Percentiles rank a stretch among this genome's conserved stretches.
Conservation (phyloP, 2,329 filamentous ascomycete species). For the Magnaporthiopsis poae region DNA sequence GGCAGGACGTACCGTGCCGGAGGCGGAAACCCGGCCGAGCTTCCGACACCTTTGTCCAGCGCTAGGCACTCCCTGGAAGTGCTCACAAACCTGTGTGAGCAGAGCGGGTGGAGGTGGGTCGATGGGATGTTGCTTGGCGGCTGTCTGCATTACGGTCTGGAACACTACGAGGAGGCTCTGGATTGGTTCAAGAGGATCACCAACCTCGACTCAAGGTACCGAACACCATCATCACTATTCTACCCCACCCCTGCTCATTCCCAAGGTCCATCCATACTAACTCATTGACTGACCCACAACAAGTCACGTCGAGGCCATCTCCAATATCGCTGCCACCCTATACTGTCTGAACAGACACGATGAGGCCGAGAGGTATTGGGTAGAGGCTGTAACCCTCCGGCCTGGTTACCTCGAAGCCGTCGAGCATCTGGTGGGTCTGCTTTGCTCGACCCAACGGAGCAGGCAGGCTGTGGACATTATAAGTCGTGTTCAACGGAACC, state of each 20-base stretch:
- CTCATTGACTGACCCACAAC: slow-evolving; percentile 15
- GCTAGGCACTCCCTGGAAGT: slow-evolving; percentile 62
- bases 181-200: slow-evolving; percentile 63
- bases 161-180: slow-evolving; percentile 68
- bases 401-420: slow-evolving; percentile 90
- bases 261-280: background rate
- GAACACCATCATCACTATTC: slow-evolving; percentile 8
- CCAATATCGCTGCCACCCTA: slow-evolving; percentile 82
- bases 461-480: slow-evolving; percentile 83
- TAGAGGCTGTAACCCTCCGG: slow-evolving; percentile 68
- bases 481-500: slow-evolving; percentile 66
- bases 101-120: slow-evolving; percentile 78
- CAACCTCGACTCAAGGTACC: slow-evolving; percentile 45
- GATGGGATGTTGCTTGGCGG: slow-evolving; percentile 87
- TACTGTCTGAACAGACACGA: slow-evolving; percentile 71
- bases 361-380: slow-evolving; percentile 81
- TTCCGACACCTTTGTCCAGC: slow-evolving; percentile 36
- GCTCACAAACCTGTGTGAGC: slow-evolving; percentile 63
- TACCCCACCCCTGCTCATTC: slow-evolving; percentile 2
- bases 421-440: slow-evolving; percentile 79
- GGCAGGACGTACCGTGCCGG: slow-evolving; percentile 7
- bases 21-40: slow-evolving; percentile 9
- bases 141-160: slow-evolving; percentile 82
- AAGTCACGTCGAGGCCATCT: slow-evolving; percentile 84
- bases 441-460: slow-evolving; percentile 72